Evolutionary conservation across 2,329 filamentous ascomycete species (phyloP).

Genomic region (Penicillium sp.): DNA sequence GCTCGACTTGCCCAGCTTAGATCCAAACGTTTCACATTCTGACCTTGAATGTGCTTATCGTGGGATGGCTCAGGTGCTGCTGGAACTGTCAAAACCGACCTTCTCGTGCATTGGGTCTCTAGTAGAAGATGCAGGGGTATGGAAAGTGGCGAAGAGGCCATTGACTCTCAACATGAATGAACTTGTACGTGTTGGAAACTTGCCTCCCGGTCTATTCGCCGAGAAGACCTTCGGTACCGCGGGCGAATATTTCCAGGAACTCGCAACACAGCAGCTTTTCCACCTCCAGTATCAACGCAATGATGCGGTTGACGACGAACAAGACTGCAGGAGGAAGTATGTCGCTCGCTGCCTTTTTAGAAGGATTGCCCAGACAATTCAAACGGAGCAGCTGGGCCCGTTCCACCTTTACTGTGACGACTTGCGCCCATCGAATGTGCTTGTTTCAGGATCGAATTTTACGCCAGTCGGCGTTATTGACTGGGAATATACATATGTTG

Average conservation of each 20-base stretch:
- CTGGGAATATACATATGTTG: constrained; percentile 16
- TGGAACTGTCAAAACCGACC: constrained; percentile 14
- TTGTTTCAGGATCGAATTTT: constrained; percentile 1
- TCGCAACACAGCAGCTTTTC: constrained; percentile 14
- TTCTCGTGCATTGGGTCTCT: constrained; percentile 15
- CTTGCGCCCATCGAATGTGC: constrained; percentile 6
- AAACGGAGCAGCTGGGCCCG: constrained; percentile 5
- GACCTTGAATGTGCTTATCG: constrained; percentile 11
- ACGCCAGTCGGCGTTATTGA: constrained; percentile 4
- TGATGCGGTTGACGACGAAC: constrained; percentile 13
- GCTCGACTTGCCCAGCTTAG: background rate
- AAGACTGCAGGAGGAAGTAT: constrained; percentile 15
- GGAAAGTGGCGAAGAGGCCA: constrained; percentile 8
- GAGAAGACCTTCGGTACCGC: constrained; percentile 9
- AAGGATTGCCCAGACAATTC: constrained; percentile 4
- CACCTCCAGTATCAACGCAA: constrained; percentile 18
- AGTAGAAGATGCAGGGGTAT: background rate
- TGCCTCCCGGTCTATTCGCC: constrained; percentile 11
- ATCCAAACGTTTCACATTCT: constrained; percentile 1
- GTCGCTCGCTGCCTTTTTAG: constrained; percentile 16
- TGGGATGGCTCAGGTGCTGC: constrained; percentile 12
- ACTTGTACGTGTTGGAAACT: constrained; percentile 10
- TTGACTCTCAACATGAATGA: constrained; percentile 21
- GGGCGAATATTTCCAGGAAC: constrained; percentile 13
- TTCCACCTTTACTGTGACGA: constrained; percentile 20